Percentiles rank a stretch among this genome's conserved stretches.
Conservation (phyloP, 2,329 filamentous ascomycete species). For the Ascochyta pisi region DNA sequence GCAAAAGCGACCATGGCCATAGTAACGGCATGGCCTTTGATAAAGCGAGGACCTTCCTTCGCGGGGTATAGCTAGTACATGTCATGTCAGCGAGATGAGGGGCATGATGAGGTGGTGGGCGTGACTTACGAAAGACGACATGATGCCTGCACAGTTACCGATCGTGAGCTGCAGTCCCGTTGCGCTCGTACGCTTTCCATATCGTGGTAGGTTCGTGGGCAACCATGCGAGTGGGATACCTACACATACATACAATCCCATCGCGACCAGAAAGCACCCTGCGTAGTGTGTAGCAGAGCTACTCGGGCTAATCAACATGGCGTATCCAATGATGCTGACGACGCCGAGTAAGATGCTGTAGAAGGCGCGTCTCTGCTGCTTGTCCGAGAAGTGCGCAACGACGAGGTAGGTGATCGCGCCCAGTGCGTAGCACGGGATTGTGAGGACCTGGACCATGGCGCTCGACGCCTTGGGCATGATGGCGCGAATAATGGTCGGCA, state of each 20-base stretch:
- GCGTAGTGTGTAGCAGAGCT: slow-evolving; percentile 73
- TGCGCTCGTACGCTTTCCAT: slow-evolving; percentile 76
- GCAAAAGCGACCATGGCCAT: slow-evolving; percentile 58
- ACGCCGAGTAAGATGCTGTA: slow-evolving; percentile 68
- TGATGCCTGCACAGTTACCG: slow-evolving; percentile 74
- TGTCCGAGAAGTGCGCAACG: slow-evolving; percentile 72
- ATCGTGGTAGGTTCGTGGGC: slow-evolving; percentile 73
- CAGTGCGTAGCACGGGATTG: slow-evolving; percentile 78
- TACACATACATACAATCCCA: slow-evolving; percentile 70
- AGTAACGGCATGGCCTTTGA: slow-evolving; percentile 60
- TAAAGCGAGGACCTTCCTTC: slow-evolving; percentile 54
- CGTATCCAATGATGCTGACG: slow-evolving; percentile 73
- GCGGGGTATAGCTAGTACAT: slow-evolving; percentile 54
- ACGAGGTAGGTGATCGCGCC: slow-evolving; percentile 74
- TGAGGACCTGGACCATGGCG: slow-evolving; percentile 75
- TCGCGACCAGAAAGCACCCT: slow-evolving; percentile 77
- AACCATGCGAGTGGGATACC: slow-evolving; percentile 65
- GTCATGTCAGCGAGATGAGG: slow-evolving; percentile 22
- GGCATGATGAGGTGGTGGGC: no score
- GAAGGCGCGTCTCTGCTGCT: slow-evolving; percentile 68
- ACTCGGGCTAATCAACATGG: slow-evolving; percentile 67
- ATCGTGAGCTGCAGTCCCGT: slow-evolving; percentile 74
- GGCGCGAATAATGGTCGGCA: slow-evolving; percentile 78
- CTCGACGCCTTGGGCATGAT: slow-evolving; percentile 67
- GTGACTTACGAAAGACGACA: slow-evolving; percentile 70